phyloP scores from a whole-genome alignment of 495 filamentous ascomycete genomes.

The Aspergillus leporis region DNA sequence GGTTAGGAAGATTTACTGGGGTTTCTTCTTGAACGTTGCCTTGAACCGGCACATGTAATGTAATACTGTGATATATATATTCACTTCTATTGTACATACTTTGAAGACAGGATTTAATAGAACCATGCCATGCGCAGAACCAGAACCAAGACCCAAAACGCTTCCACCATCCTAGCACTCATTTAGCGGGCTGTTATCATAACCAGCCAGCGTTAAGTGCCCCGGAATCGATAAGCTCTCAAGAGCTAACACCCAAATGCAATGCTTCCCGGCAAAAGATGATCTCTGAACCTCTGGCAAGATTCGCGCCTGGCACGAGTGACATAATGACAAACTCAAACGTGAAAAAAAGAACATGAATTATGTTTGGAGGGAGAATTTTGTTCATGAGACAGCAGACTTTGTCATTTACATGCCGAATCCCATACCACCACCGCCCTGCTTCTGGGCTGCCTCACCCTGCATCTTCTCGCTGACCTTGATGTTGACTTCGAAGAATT shows the following conservation, averaged over 20 bases:
- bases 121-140: constrained; percentile 9
- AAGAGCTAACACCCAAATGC: neutral
- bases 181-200: neutral
- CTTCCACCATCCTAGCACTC: neutral
- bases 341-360: constrained; percentile 7
- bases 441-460: constrained; percentile 55
- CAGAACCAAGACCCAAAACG: neutral
- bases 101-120: constrained; percentile 11
- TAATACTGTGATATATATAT: constrained; percentile 10
- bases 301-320: neutral
- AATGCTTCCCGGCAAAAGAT: neutral
- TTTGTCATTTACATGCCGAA: constrained; percentile 51
- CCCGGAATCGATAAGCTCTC: neutral
- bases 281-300: neutral
- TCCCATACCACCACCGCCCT: constrained; percentile 46
- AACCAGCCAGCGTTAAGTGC: neutral
- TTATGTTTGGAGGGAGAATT: constrained; percentile 2
- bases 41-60: constrained; percentile 6
- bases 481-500: constrained; percentile 98
- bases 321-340: neutral
- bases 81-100: constrained; percentile 30
- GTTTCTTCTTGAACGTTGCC: constrained; percentile 20
- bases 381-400: constrained; percentile 12
- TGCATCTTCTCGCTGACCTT: constrained; percentile 88
- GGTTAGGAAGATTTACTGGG: constrained; percentile 44